A percentile compares a stretch with the other conserved stretches of the same genome.
Conservation (phyloP, 2,329 filamentous ascomycete species). For the Fusarium circinatum region DNA sequence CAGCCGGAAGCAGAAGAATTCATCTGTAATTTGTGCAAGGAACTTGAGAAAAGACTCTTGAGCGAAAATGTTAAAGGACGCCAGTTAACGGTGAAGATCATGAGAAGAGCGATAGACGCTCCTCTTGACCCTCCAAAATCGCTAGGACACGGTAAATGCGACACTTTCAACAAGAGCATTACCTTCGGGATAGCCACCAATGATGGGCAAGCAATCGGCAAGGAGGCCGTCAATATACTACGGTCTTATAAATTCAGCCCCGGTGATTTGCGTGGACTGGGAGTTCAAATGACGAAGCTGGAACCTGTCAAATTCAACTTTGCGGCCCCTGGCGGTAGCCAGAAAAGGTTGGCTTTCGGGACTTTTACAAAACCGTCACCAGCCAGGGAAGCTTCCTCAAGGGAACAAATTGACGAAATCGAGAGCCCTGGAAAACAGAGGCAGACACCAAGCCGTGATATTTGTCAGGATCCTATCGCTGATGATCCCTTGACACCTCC, state of each 20-base stretch:
- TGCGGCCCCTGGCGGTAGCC: slow-evolving; percentile 75
- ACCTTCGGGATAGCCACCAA: slow-evolving; percentile 87
- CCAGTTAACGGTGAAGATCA: slow-evolving; percentile 93
- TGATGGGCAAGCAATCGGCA: slow-evolving; percentile 74
- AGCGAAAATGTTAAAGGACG: slow-evolving; percentile 88
- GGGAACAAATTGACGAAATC: slow-evolving; percentile 64
- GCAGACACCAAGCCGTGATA: slow-evolving; percentile 42
- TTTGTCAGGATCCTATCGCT: slow-evolving; percentile 62
- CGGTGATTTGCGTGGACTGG: slow-evolving; percentile 91
- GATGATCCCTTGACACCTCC: slow-evolving; percentile 64
- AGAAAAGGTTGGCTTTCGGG: slow-evolving; percentile 81
- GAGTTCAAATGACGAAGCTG: slow-evolving; percentile 92
- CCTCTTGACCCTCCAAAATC: slow-evolving; percentile 93
- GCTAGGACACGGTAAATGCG: slow-evolving; percentile 93
- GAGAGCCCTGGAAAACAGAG: slow-evolving; percentile 51
- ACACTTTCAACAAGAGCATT: slow-evolving; percentile 90
- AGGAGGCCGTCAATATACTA: slow-evolving; percentile 86
- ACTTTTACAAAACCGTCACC: slow-evolving; percentile 55
- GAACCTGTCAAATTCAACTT: slow-evolving; percentile 75
- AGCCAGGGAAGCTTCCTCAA: slow-evolving; percentile 52
- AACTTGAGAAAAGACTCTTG: slow-evolving; percentile 81
- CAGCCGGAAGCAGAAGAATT: slow-evolving; percentile 96
- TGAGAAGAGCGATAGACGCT: slow-evolving; percentile 86
- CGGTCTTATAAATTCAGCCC: slow-evolving; percentile 85
- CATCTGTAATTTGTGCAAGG: slow-evolving; percentile 82